Evolutionary conservation across 2,329 filamentous ascomycete species (phyloP).

Genomic region (Cercospora sesami): DNA sequence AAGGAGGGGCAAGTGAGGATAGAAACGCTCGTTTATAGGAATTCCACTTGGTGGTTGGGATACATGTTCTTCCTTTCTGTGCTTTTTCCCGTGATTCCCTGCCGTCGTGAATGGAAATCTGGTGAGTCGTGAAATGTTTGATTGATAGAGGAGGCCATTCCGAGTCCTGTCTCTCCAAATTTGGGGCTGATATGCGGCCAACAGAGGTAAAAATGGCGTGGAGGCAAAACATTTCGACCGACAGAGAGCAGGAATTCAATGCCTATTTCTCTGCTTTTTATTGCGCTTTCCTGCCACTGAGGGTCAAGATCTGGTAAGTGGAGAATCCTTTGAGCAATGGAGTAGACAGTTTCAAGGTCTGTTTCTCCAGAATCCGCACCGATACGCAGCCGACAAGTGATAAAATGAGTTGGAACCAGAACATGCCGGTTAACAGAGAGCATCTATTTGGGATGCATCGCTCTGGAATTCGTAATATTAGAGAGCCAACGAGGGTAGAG

Average conservation of each 20-base stretch:
- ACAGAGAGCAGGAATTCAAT: not conserved
- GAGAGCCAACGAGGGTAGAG: not conserved
- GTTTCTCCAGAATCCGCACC: not conserved
- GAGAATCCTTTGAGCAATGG: not conserved
- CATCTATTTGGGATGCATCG: not conserved
- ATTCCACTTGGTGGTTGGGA: not conserved
- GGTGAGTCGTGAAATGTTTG: not conserved
- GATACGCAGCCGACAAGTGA: not conserved
- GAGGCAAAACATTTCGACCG: not conserved
- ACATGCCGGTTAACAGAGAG: not conserved
- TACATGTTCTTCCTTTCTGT: not conserved
- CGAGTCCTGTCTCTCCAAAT: not conserved
- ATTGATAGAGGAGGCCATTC: not conserved
- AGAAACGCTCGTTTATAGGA: conserved; percentile 1
- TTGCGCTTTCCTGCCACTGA: not conserved
- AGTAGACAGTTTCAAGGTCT: not conserved
- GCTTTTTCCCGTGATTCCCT: not conserved
- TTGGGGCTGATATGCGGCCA: not conserved
- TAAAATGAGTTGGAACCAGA: not conserved
- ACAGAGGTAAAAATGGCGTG: not conserved
- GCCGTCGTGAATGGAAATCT: not conserved
- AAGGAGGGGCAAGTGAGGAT: not conserved
- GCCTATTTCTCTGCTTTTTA: not conserved
- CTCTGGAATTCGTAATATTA: not conserved
- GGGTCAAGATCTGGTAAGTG: not conserved